Conservation (phyloP, 2,329 filamentous ascomycete genomes). For the Remersonia thermophila region DNA sequence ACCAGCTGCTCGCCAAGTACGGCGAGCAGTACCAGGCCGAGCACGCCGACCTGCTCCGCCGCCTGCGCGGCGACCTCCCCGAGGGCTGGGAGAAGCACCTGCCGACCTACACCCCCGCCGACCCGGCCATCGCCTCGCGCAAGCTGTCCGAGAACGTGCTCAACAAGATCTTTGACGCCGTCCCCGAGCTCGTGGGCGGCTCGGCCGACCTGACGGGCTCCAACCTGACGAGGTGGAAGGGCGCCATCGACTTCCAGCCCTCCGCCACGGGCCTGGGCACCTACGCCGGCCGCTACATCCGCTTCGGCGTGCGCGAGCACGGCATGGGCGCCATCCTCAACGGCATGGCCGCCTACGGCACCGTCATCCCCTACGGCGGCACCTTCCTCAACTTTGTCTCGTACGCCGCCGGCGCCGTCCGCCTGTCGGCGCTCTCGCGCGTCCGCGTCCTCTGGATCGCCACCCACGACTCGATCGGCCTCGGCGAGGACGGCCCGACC, state of each 20-base stretch:
- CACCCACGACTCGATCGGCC: constrained; percentile 97
- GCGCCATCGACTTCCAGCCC: constrained; percentile 93
- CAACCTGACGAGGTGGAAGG: constrained; percentile 98
- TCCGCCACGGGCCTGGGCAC: constrained; percentile 74
- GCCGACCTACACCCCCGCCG: constrained; percentile 77
- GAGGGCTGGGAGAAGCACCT: constrained; percentile 94
- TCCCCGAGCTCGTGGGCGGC: constrained; percentile 89
- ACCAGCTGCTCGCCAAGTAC: constrained; percentile 84
- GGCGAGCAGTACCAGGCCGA: constrained; percentile 62
- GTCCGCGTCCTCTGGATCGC: constrained; percentile 89
- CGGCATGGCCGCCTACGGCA: constrained; percentile 90
- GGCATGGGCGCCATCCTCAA: constrained; percentile 89
- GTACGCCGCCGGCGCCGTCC: constrained; percentile 89
- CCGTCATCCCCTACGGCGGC: constrained; percentile 82
- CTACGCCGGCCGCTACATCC: constrained; percentile 82
- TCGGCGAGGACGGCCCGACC: constrained; percentile 95
- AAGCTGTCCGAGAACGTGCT: constrained; percentile 95
- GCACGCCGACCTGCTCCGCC: constrained; percentile 68
- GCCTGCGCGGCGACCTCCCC: constrained; percentile 71
- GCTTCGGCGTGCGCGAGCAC: constrained; percentile 87
- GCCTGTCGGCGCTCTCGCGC: constrained; percentile 84
- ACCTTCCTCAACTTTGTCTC: constrained; percentile 99
- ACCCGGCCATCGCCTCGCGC: constrained; percentile 77
- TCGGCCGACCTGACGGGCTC: constrained; percentile 97
- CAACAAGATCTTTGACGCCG: constrained; percentile 65